Evolutionary conservation across 2,329 filamentous ascomycete species (phyloP), one percentile per base, ranked within the genome.

Genomic region (Aspergillus pseudotamarii): DNA sequence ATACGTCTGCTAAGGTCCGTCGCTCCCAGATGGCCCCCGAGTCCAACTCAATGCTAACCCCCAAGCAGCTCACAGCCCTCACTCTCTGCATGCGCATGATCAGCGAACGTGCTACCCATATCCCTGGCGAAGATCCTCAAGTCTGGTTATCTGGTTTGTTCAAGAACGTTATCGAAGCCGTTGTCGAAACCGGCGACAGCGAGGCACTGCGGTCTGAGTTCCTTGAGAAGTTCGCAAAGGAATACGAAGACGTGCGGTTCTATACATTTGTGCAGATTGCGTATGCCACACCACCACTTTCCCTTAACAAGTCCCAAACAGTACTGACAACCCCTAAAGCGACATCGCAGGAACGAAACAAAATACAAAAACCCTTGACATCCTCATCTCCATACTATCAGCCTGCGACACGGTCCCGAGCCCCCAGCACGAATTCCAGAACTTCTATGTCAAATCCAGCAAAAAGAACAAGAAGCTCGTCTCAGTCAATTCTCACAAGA

Each of bases 211-310:
- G 88, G 57, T 83, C 87, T 54, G 89, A 92, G 60, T 97, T 94
- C 58, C 83, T 90, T 30, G 86, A 91, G 62, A 92, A 92, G 68
- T 97, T 89, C 74, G 83, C 93, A 57, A 89, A 91, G 74, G 84
- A 90, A 75, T 93, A 89, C 74, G 91, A 95, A 72, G 95, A 98
- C 76, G 84, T 97, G 64, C 86, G 92, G 67, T 96, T 90, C 76
- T 93, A 91, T 76, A 92, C 93, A 0, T 91, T 96, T 73, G 85
- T 89, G 71, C 86, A 87, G 16, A 82, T 96, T 69, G 86, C 86
- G 89, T 92, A 85, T 70, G 88, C 82, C 19, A 55, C 10, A 48
- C 26, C 38, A 30, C 48, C 19, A 38, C 28, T 11, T 11, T n/a
- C 19, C 28, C 32, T 12, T 21, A 8, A 2, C n/a, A n/a, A 36